Evolutionary conservation across 192 early-diverging fungal species (phyloP), one percentile per base, ranked within the genome.

Genomic region (Coemansia reversa): DNA sequence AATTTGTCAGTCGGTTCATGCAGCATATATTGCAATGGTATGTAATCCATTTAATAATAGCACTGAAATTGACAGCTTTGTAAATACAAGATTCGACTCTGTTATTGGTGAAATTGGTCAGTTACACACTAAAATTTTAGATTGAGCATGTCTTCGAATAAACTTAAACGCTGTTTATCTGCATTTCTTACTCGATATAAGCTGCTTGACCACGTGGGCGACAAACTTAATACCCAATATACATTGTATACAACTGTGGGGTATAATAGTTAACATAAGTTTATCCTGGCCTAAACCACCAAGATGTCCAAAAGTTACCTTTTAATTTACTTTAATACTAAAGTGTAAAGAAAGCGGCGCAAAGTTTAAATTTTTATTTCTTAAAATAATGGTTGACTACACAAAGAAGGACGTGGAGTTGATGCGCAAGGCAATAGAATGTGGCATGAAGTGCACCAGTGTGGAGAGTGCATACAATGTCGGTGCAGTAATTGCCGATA

Each of bases 391-490:
- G 53, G 28, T 20, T n/a, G 58, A 25, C 42, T 74, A 67, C 42
- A 63, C 67, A 0, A 24, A 23, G 11, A 27, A 55, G 24, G 71
- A 96, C 76, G 60, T 82, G 1, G 66, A 82, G 30, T 85, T 85
- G 50, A 95, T 99, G 93, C 70, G 70, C 16, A 48, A 83, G 48
- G 93, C 96, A 16, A 91, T 99, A 35, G 86, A 73, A 5, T 75
- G 91, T 70, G 94, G 91, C 1, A 70, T 86, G 20, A 71, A 84
- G 48, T 96, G 92, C 12, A 69, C 76, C 0, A 90, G 88, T 12
- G 86, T 91, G 5, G 73, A 83, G 9, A 84, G 87, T 4, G 96
- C 94, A 0, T 99, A 94, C 72, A 94, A 92, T 64, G 97, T 99
- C 9, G 97, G 97, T 4, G 95, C 97, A 0, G 86, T 96, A 0